phyloP scores from a whole-genome alignment of 2,329 filamentous ascomycete genomes.

The Boeremia exigua region DNA sequence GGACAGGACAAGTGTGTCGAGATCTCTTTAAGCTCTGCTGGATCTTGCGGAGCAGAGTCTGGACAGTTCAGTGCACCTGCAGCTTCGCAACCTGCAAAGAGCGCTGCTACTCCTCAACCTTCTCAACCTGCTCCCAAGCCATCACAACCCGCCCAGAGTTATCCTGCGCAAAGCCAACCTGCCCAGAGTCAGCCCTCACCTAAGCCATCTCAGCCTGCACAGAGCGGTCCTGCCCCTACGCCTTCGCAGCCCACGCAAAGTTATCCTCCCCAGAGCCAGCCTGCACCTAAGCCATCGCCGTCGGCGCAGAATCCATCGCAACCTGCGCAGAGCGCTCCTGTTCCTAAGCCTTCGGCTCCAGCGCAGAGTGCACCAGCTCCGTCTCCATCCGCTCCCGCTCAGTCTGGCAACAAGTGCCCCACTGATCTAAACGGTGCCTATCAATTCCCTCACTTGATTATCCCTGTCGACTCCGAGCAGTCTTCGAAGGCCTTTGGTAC shows the following conservation, averaged over 20 bases:
- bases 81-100: constrained; percentile 5
- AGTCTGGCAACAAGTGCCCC: constrained; percentile 23
- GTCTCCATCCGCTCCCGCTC: constrained; percentile 7
- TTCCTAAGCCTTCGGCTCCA: constrained; percentile 3
- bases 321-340: background rate
- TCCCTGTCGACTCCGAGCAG: constrained; percentile 62
- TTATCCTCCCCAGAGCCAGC: background rate
- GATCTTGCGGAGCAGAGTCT: constrained; percentile 33
- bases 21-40: constrained; percentile 51
- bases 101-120: background rate
- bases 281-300: background rate
- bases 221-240: constrained; percentile 3
- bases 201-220: background rate
- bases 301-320: background rate
- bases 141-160: background rate
- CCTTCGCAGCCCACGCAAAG: constrained; percentile 1
- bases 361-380: constrained; percentile 4
- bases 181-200: background rate
- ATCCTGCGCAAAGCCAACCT: background rate
- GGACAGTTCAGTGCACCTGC: constrained; percentile 5
- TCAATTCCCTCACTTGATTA: constrained; percentile 66
- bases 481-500: constrained; percentile 62
- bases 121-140: background rate
- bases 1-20: constrained; percentile 57
- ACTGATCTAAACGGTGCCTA: constrained; percentile 33